Percentiles rank a stretch among this genome's conserved stretches.
phyloP scores from a whole-genome alignment of 179 eudicot genomes.

The Silene coronaria region DNA sequence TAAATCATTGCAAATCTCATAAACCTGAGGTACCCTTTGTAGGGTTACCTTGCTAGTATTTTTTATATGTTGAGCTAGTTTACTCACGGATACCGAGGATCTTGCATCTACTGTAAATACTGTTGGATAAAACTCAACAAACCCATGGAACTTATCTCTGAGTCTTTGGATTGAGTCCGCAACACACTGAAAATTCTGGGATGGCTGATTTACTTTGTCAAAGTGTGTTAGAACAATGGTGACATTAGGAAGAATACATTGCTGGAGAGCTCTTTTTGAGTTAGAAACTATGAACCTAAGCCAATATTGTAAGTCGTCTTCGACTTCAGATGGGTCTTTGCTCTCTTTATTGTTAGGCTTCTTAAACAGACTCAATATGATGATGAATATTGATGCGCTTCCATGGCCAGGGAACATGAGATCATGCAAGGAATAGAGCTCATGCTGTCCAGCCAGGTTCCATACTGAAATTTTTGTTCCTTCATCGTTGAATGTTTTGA shows the following conservation, averaged over 20 bases:
- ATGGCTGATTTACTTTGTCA: constrained; percentile 59
- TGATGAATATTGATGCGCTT: constrained; percentile 69
- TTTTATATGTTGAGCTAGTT: constrained; percentile 65
- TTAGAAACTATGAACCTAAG: constrained; percentile 84
- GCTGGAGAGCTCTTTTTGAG: constrained; percentile 74
- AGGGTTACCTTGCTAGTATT: constrained; percentile 56
- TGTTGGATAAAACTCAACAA: constrained; percentile 66
- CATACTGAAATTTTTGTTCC: constrained; percentile 76
- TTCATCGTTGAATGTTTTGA: constrained; percentile 62
- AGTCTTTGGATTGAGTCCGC: constrained; percentile 52
- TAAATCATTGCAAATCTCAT: constrained; percentile 74
- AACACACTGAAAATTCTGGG: constrained; percentile 47
- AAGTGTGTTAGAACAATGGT: constrained; percentile 70
- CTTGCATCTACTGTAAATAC: constrained; percentile 92
- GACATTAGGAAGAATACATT: constrained; percentile 75
- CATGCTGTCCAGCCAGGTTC: constrained; percentile 85
- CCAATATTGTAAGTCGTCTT: constrained; percentile 91
- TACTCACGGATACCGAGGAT: constrained; percentile 71
- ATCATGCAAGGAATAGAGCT: constrained; percentile 66
- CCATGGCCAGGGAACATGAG: constrained; percentile 97
- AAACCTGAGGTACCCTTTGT: constrained; percentile 77
- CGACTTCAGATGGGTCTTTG: constrained; percentile 56
- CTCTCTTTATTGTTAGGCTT: constrained; percentile 68
- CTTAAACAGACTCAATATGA: constrained; percentile 52
- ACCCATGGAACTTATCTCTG: constrained; percentile 64